These are phyloP conservation scores for Odonthalia washingtoniensis DNA, from an alignment of 31 red algal genomes.

Conservation along the genomic window DNA sequence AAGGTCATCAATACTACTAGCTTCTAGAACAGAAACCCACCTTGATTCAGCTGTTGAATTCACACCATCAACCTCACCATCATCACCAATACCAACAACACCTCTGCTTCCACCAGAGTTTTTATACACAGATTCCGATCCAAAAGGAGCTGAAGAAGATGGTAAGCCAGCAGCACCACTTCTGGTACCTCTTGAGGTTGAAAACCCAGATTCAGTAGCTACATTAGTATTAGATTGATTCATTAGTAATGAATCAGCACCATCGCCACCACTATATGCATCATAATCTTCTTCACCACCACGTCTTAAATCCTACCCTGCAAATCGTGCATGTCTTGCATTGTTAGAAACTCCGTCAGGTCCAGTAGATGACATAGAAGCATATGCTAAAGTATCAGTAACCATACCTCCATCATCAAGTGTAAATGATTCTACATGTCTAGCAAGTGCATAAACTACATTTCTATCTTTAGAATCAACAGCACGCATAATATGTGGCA, in stretches of 20 bases:
- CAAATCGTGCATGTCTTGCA: background rate
- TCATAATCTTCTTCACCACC: background rate
- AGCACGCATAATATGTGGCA: constrained; percentile 64
- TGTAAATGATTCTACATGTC: constrained; percentile 70
- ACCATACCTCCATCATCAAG: constrained; percentile 33
- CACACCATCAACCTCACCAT: background rate
- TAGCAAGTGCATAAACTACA: constrained; percentile 55
- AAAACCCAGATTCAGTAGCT: background rate
- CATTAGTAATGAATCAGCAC: background rate
- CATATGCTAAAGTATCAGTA: background rate
- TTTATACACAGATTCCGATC: background rate
- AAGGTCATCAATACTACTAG: background rate
- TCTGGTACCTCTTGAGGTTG: background rate
- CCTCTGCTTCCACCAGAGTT: no score
- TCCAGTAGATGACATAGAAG: background rate
- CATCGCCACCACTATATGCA: background rate
- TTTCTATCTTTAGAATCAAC: constrained; percentile 57
- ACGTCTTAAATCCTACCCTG: background rate
- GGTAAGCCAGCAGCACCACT: background rate
- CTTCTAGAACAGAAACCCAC: background rate
- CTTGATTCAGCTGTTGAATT: background rate
- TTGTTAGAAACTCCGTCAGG: background rate
- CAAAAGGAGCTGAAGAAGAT: background rate
- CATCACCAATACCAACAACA: background rate
- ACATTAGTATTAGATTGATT: constrained; percentile 5